Evolutionary conservation across 2,329 filamentous ascomycete species (phyloP), one percentile per base, ranked within the genome.

Genomic region (Paracoccidioides lutzii): DNA sequence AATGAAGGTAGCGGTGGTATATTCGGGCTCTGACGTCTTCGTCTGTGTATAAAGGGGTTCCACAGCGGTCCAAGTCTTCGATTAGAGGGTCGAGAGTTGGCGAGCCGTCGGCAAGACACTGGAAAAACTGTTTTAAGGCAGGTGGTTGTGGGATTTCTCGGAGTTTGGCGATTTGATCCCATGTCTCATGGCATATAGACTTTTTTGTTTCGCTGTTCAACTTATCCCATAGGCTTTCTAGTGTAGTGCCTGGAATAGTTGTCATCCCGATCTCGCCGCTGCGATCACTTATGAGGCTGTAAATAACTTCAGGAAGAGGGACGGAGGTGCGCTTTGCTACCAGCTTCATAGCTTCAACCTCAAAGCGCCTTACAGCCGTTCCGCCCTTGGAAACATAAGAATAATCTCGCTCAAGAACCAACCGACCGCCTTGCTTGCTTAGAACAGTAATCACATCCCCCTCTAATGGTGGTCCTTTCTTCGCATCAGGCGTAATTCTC

Each of bases 1-100:
- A 63, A n/a, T 66, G 57, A 22, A 61, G 8, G 57, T 66, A 66
- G 30, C 61, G 62, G 46, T 66, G 59, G 46, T 58, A 62, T 14
- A 67, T 65, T 28, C 64, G 61, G 43, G 52, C 52, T 42, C 60
- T 60, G 10, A 66, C 2, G 1, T 65, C 60, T 5, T 54, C 56
- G 45, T 65, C 61, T 46, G 33, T 65, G 3, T 7, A 54, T 15
- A 67, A 28, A 28, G 61, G 62, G 62, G 62, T 32, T 52, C 8
- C 58, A 45, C 22, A 32, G 43, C 43, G 46, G 35, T 64, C 43
- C 7, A 65, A 44, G 60, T 66, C 64, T 42, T 62, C 55, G 12
- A 65, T 55, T n/a, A 64, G 32, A 22, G 58, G 54, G 38, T 63
- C 60, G 6, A 33, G 49, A 35, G 64, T 60, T 49, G 42, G 56